Evolutionary conservation across 345 rosid species (phyloP).

Genomic region (Ailanthus altissimus): DNA sequence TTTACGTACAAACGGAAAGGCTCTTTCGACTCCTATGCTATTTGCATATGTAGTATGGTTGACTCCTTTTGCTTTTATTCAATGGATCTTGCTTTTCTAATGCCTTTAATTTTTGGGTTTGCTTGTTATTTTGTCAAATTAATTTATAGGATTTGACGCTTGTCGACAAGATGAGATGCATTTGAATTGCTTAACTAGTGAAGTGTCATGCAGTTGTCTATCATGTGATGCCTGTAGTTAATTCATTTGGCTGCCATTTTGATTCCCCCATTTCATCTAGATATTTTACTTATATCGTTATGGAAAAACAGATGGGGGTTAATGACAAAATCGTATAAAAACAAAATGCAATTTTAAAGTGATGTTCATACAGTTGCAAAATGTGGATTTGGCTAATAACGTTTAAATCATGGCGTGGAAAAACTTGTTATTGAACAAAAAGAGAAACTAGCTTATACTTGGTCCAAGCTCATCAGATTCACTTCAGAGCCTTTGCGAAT

Average conservation of each 20-base stretch:
- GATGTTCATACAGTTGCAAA: neutral
- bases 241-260: neutral
- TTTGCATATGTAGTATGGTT: neutral
- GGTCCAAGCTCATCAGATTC: constrained; percentile 4
- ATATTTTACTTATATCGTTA: too few species aligned
- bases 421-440: neutral
- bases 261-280: neutral
- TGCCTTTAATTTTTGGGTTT: neutral
- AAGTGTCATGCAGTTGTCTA: neutral
- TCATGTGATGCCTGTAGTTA: neutral
- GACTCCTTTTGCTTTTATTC: constrained; percentile 9
- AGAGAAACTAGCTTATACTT: neutral
- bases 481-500: neutral
- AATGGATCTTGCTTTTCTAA: neutral
- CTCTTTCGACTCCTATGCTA: constrained; percentile 4
- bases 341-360: neutral
- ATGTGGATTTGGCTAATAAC: neutral
- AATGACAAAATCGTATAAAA: neutral
- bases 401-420: too few species aligned
- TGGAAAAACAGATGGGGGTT: neutral
- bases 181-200: neutral
- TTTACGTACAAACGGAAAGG: neutral
- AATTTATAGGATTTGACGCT: neutral
- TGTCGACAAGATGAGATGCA: neutral
- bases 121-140: neutral